Percentiles rank a stretch among this genome's conserved stretches.
These are phyloP conservation scores for Lepiota subincarnata DNA, from an alignment of 768 basidiomycete species.

Conservation along the genomic window DNA sequence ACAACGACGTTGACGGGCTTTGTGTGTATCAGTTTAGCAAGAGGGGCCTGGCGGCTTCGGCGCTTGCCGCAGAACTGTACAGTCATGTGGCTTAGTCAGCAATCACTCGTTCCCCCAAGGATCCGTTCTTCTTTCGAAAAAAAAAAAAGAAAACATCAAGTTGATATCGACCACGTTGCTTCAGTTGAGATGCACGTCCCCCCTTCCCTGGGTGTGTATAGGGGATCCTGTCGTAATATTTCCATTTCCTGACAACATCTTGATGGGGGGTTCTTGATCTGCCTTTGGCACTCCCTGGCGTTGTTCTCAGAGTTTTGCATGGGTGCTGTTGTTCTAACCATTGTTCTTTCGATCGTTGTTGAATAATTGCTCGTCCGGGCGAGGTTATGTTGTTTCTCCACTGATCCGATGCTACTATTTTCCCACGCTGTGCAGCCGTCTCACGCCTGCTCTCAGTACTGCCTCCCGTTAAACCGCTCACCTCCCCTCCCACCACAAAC, in stretches of 20 bases:
- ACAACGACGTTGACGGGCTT: slow-evolving; percentile 43
- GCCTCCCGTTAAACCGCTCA: neutral
- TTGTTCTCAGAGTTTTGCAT: too few species aligned
- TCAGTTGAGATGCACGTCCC: too few species aligned
- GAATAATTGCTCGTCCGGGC: neutral
- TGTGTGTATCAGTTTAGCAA: slow-evolving; percentile 39
- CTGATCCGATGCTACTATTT: slow-evolving; percentile 5
- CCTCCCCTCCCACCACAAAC: neutral
- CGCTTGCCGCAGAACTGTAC: slow-evolving; percentile 37
- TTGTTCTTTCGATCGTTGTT: too few species aligned
- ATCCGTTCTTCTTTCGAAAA: neutral
- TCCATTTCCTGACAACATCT: too few species aligned
- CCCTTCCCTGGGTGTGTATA: too few species aligned
- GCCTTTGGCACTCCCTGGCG: too few species aligned
- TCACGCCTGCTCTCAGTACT: neutral
- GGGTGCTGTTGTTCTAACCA: too few species aligned
- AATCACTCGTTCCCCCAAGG: neutral
- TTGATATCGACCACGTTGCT: neutral
- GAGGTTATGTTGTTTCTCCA: neutral
- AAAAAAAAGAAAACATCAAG: neutral
- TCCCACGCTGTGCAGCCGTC: slow-evolving; percentile 3
- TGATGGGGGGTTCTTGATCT: too few species aligned
- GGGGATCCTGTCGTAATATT: too few species aligned
- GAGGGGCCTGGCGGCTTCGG: slow-evolving; percentile 33
- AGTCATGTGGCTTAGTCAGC: slow-evolving; percentile 29